Percentiles rank a stretch among this genome's conserved stretches.
Evolutionary conservation across 768 basidiomycete genomes (phyloP).

Genomic region (Butyriboletus loyo): DNA sequence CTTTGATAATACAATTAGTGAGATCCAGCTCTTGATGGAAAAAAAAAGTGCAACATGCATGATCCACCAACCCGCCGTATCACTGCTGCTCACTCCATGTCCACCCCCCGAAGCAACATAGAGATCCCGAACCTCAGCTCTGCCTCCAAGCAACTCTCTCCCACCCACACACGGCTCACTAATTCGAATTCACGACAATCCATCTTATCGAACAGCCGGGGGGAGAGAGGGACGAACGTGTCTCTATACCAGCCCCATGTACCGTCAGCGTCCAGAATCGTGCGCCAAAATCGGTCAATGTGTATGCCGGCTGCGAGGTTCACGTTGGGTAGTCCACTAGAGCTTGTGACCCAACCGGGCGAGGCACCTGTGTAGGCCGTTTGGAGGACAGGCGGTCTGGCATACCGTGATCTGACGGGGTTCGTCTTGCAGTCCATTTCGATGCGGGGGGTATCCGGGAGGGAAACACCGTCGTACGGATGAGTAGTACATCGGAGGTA

Average conservation of each 20-base stretch:
- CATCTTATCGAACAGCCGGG: slow-evolving; percentile 43
- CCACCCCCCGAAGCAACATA: slow-evolving; percentile 40
- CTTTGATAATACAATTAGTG: background rate
- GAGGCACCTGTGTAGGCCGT: slow-evolving; percentile 16
- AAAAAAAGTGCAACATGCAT: background rate
- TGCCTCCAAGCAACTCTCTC: slow-evolving; percentile 23
- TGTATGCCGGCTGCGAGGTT: slow-evolving; percentile 17
- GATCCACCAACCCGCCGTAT: too few species aligned
- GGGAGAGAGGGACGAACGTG: slow-evolving; percentile 48
- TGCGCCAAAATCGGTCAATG: slow-evolving; percentile 21
- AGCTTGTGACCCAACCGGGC: background rate
- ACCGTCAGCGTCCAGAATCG: slow-evolving; percentile 11
- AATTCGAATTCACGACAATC: slow-evolving; percentile 45
- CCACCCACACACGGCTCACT: slow-evolving; percentile 36
- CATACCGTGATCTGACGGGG: slow-evolving; percentile 3
- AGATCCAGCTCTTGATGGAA: background rate
- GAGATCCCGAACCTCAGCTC: slow-evolving; percentile 40
- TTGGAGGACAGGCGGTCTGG: slow-evolving; percentile 6
- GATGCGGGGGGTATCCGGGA: slow-evolving; percentile 12
- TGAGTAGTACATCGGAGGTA: slow-evolving; percentile 17
- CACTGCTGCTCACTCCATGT: slow-evolving; percentile 22
- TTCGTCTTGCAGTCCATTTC: slow-evolving; percentile 22
- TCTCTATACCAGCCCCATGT: slow-evolving; percentile 34
- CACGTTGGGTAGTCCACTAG: background rate
- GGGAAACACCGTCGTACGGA: slow-evolving; percentile 4